phyloP scores from a whole-genome alignment of 192 early-diverging fungal genomes.

The Rhizoclosmatium globosum region DNA sequence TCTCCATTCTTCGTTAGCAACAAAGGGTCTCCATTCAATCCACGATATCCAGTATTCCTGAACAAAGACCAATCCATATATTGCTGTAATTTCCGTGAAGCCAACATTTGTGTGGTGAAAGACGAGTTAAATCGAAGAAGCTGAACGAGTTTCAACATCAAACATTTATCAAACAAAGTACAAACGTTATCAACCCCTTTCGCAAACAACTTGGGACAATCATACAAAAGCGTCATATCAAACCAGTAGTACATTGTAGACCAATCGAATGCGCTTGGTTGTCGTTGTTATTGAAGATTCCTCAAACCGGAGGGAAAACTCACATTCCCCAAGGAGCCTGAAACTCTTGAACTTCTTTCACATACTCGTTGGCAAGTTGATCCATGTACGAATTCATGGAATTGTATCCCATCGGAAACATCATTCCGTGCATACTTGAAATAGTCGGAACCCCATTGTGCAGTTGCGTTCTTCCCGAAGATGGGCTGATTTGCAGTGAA shows the following conservation, averaged over 20 bases:
- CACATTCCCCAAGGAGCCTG: neutral
- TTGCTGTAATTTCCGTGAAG: neutral
- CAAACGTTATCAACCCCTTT: neutral
- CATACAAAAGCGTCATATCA: neutral
- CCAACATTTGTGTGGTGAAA: neutral
- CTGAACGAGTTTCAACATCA: no score
- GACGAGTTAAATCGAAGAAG: no score
- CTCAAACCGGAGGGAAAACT: no score
- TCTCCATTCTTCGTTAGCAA: neutral
- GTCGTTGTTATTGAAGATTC: no score
- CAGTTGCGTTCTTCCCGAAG: neutral
- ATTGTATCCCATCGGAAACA: neutral
- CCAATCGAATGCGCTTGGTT: neutral
- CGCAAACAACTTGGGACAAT: neutral
- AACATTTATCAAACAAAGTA: neutral
- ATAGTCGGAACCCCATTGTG: constrained; percentile 7
- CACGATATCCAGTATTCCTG: neutral
- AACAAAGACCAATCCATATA: neutral
- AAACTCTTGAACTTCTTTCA: neutral
- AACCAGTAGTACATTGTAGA: neutral
- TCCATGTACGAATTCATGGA: neutral
- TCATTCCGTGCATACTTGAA: constrained; percentile 2
- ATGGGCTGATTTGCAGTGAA: neutral
- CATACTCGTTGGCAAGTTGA: neutral
- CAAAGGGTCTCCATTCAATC: neutral